Evolutionary conservation across 164 flowering plant genomes (phyloP), one percentile per base, ranked within the genome.

Genomic region (Vitis rupestris): DNA sequence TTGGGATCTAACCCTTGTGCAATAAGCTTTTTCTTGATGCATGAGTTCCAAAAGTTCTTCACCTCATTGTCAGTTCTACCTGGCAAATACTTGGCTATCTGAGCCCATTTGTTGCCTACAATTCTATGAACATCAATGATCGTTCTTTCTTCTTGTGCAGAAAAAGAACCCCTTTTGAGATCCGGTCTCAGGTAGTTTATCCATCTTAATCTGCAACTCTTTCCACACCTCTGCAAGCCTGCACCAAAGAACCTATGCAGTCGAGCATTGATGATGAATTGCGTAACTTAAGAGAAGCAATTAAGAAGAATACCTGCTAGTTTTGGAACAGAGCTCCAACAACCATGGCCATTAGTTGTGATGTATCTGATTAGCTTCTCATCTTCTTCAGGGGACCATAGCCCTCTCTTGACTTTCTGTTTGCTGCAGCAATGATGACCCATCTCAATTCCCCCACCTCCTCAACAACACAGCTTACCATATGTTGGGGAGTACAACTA

Each of bases 191-290:
- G 64, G 63, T 84, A 84, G 61, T 84, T 84, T 70, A 80, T 80
- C 87, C 87, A 83, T 72, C 86, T 79, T 70, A 83, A 17, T 70
- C 87, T 81, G 73, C 87, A 83, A 37, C 87, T 84, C 78, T 84
- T 84, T 5, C 87, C 87, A 67, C 87, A 84, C 63, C 87, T 82
- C 56, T 84, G 80, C 63, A 84, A 63, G 8, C 87, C 87, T 84
- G 65, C 63, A 44, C 7, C 44, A 37, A 4, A 37, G 44, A 37
- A 37, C 44, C 44, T 37, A 37, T 37, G 0, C 44, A 37, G 44
- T 37, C 7, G 44, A 37, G 44, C 44, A 37, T 37, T 37, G 44
- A 37, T 6, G 44, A 37, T 37, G 44, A 37, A 37, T 37, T n/a
- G 0, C 15, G 2, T 44, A 12, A 16, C 17, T 9, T 14, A 27